Evolutionary conservation across 2,329 filamentous ascomycete genomes (phyloP).

Genomic region (Colletotrichum endophyticum): DNA sequence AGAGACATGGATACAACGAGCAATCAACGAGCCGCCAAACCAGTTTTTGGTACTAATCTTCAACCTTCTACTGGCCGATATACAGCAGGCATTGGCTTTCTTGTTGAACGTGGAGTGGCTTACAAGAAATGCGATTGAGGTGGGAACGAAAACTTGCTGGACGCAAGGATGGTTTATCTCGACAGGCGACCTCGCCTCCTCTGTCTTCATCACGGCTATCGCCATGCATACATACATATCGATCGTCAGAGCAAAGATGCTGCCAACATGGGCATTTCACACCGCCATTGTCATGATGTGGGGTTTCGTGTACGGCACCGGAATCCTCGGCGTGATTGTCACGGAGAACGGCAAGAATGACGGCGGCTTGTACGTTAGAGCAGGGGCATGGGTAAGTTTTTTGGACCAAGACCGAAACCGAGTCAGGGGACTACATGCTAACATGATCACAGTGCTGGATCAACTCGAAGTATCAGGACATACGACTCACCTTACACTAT

Average conservation of each 20-base stretch:
- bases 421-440: neutral
- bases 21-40: constrained; percentile 51
- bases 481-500: constrained; percentile 68
- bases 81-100: constrained; percentile 70
- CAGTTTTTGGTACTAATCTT: constrained; percentile 74
- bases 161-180: constrained; percentile 74
- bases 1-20: constrained; percentile 21
- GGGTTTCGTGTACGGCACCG: constrained; percentile 64
- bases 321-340: constrained; percentile 52
- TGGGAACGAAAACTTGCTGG: constrained; percentile 60
- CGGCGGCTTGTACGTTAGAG: constrained; percentile 65
- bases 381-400: constrained; percentile 63
- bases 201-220: constrained; percentile 70
- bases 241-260: constrained; percentile 60
- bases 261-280: constrained; percentile 57
- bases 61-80: constrained; percentile 72
- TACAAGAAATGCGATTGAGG: constrained; percentile 54
- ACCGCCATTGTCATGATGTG: constrained; percentile 53
- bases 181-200: constrained; percentile 68
- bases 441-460: constrained; percentile 62
- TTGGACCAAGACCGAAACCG: neutral
- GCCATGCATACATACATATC: constrained; percentile 70
- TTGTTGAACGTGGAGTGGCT: constrained; percentile 67
- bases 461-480: constrained; percentile 53
- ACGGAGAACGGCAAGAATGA: constrained; percentile 44